A percentile compares a stretch with the other conserved stretches of the same genome.
These are phyloP conservation scores for Fraxinus xanthoxyloides DNA, from an alignment of 305 asterid genomes.

Conservation along the genomic window DNA sequence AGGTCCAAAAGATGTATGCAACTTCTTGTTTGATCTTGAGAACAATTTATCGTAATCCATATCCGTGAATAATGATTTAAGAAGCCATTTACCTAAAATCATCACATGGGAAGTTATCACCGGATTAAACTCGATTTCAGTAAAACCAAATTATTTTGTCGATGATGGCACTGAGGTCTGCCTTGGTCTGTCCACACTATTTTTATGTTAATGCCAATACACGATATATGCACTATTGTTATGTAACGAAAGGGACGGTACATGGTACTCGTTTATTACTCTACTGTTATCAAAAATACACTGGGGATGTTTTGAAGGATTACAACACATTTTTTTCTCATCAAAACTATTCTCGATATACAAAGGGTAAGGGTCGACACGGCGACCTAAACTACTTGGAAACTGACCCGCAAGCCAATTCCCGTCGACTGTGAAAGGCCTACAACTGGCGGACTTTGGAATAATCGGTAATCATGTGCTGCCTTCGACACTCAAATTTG, in stretches of 20 bases:
- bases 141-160: background rate
- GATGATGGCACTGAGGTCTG: background rate
- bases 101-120: background rate
- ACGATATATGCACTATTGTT: background rate
- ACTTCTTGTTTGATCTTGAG: background rate
- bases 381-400: background rate
- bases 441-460: too few species aligned
- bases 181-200: background rate
- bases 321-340: background rate
- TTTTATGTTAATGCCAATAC: background rate
- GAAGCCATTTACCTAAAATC: background rate
- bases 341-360: background rate
- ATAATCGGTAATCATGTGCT: background rate
- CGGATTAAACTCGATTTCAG: background rate
- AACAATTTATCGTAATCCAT: background rate
- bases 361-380: background rate
- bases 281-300: background rate
- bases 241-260: background rate
- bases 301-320: background rate
- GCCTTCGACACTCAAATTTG: background rate
- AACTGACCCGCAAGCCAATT: background rate
- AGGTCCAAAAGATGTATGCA: background rate
- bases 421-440: background rate
- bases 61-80: background rate
- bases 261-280: background rate